These are phyloP conservation scores for Psilocybe cyanescens DNA, from an alignment of 768 basidiomycete genomes.

Conservation along the genomic window DNA sequence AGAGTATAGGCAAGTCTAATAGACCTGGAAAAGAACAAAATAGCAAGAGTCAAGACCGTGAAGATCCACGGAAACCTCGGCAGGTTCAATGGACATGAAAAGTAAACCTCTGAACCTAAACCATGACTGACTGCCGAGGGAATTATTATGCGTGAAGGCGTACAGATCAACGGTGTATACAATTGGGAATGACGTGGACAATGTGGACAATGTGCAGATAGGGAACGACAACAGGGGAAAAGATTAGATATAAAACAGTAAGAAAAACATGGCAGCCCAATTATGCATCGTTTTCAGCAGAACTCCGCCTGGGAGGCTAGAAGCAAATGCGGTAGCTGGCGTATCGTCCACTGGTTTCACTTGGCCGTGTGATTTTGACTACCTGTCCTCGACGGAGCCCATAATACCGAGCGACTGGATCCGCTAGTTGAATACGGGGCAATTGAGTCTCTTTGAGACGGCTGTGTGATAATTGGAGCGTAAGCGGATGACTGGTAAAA, in stretches of 20 bases:
- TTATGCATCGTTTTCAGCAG: conserved; percentile 4
- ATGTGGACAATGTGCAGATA: conserved; percentile 22
- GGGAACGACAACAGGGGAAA: conserved; percentile 17
- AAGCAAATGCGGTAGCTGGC: conserved; percentile 93
- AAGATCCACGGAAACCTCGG: conserved; percentile 30
- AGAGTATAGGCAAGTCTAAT: conserved; percentile 13
- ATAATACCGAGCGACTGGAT: conserved; percentile 99
- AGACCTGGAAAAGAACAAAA: conserved; percentile 7
- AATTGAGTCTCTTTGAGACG: conserved; percentile 98
- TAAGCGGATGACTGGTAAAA: conserved; percentile 12
- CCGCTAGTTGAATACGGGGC: conserved; percentile 93
- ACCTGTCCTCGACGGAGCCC: conserved; percentile 95
- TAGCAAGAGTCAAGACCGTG: not conserved
- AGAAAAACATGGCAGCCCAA: conserved; percentile 13
- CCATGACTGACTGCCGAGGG: conserved; percentile 21
- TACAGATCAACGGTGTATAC: conserved; percentile 30
- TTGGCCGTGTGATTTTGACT: conserved; percentile 96
- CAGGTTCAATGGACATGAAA: conserved; percentile 6
- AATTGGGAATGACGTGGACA: conserved; percentile 29
- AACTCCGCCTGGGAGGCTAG: conserved; percentile 33
- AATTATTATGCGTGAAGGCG: conserved; percentile 14
- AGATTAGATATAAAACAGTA: conserved; percentile 17
- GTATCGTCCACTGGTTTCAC: conserved; percentile 95
- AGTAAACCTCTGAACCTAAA: conserved; percentile 17
- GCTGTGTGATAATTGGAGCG: conserved; percentile 47